Percentiles rank a stretch among this genome's conserved stretches.
Conservation (phyloP, 225 moss, liverwort and hornwort genomes). For the Marchantia paleacea region DNA sequence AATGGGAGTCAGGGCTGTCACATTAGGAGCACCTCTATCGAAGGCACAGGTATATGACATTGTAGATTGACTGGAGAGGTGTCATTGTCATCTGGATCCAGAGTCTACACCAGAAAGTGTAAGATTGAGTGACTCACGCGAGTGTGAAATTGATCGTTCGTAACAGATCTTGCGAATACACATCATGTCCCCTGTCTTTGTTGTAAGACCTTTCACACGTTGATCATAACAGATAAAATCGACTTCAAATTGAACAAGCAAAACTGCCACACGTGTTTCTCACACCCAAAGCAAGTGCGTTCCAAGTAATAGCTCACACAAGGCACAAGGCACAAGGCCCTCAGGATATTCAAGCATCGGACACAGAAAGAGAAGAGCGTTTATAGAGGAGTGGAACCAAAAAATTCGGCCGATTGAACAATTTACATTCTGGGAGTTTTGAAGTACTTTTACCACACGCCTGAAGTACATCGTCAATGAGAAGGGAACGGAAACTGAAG, state of each 20-base stretch:
- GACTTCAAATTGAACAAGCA: background rate
- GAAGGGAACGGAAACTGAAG: too few relatives aligned
- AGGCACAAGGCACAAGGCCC: background rate
- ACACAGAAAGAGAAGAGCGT: background rate
- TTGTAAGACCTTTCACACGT: background rate
- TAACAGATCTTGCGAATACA: too few relatives aligned
- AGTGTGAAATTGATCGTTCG: background rate
- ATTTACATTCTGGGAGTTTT: too few relatives aligned
- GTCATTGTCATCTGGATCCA: background rate
- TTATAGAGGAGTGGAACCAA: background rate
- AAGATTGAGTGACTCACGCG: background rate
- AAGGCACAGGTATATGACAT: too few relatives aligned
- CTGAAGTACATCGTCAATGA: too few relatives aligned
- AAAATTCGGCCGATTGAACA: too few relatives aligned
- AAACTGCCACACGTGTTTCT: background rate
- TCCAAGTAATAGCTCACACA: background rate
- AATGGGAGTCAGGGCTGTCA: too few relatives aligned
- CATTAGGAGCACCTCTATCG: too few relatives aligned
- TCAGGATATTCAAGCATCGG: background rate
- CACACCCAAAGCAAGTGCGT: background rate
- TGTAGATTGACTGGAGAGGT: background rate
- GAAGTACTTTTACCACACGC: too few relatives aligned
- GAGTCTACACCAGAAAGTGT: background rate
- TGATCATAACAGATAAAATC: background rate
- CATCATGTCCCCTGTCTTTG: background rate